Conservation (phyloP, 2,329 filamentous ascomycete genomes). For the Penicillium paneum region DNA sequence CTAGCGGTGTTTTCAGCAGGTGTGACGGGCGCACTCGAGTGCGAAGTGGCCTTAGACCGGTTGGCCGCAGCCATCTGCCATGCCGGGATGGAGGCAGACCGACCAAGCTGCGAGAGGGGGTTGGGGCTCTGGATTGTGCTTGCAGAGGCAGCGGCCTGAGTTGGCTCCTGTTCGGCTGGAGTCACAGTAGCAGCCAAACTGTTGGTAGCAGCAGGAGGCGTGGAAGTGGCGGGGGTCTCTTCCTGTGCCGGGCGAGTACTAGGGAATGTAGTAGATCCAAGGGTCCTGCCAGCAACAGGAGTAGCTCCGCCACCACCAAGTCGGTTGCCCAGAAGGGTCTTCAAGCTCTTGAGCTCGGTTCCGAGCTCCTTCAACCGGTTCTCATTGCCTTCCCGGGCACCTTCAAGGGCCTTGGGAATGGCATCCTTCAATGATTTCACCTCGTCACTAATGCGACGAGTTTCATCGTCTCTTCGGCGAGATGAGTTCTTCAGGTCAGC, state of each 20-base stretch:
- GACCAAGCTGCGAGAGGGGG: conserved; percentile 50
- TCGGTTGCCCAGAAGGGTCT: conserved; percentile 72
- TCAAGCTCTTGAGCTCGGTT: conserved; percentile 84
- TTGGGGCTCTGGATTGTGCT: conserved; percentile 37
- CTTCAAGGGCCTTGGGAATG: conserved; percentile 84
- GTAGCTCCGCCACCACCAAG: conserved; percentile 44
- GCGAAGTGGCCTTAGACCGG: conserved; percentile 40
- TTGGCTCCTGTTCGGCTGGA: conserved; percentile 29
- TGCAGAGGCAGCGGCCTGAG: conserved; percentile 21
- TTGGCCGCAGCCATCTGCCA: conserved; percentile 74
- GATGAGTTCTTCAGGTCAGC: conserved; percentile 76
- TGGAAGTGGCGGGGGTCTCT: conserved; percentile 20
- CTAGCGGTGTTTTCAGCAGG: conserved; percentile 21
- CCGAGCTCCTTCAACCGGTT: conserved; percentile 78
- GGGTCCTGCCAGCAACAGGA: conserved; percentile 32
- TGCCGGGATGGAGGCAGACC: conserved; percentile 67
- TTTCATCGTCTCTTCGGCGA: conserved; percentile 80
- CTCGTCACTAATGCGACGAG: conserved; percentile 80
- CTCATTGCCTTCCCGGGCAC: conserved; percentile 81
- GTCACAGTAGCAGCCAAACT: conserved; percentile 29
- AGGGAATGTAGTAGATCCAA: conserved; percentile 26
- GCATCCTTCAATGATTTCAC: conserved; percentile 76
- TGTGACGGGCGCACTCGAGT: conserved; percentile 24
- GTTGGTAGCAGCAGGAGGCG: conserved; percentile 22
- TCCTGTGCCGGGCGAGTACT: conserved; percentile 22